These are phyloP conservation scores for Claviceps cyperi DNA, from an alignment of 2,329 filamentous ascomycete species.

Conservation along the genomic window DNA sequence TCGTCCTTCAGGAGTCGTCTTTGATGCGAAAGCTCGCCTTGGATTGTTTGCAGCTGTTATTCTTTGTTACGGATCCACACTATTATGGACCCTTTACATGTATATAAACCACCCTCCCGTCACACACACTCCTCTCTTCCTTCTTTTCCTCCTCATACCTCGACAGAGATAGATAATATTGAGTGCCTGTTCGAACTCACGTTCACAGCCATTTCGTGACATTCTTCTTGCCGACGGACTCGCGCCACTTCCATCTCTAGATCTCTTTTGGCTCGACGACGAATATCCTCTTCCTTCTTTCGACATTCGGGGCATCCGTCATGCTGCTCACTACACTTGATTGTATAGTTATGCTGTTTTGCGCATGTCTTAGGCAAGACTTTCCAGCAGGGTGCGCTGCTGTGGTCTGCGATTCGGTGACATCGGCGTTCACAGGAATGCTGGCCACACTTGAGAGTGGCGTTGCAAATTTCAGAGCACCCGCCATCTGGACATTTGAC, in stretches of 20 bases:
- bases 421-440: conserved; percentile 48
- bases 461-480: conserved; percentile 43
- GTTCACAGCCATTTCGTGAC: no score
- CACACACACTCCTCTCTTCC: no score
- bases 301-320: conserved; percentile 36
- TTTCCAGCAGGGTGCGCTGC: conserved; percentile 23
- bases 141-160: no score
- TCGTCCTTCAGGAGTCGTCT: background rate
- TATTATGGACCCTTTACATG: no score
- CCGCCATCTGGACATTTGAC: conserved; percentile 53
- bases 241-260: conserved; percentile 36
- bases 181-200: no score
- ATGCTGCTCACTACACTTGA: conserved; percentile 28
- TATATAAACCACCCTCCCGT: no score
- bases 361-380: conserved; percentile 32
- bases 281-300: conserved; percentile 30
- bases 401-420: conserved; percentile 47
- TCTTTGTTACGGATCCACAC: no score
- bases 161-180: no score
- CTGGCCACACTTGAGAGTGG: conserved; percentile 36
- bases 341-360: conserved; percentile 32
- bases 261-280: conserved; percentile 29
- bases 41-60: conserved; percentile 32
- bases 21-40: conserved; percentile 41
- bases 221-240: conserved; percentile 27